Evolutionary conservation across 345 rosid genomes (phyloP).

Genomic region (Microthlaspi erraticum): DNA sequence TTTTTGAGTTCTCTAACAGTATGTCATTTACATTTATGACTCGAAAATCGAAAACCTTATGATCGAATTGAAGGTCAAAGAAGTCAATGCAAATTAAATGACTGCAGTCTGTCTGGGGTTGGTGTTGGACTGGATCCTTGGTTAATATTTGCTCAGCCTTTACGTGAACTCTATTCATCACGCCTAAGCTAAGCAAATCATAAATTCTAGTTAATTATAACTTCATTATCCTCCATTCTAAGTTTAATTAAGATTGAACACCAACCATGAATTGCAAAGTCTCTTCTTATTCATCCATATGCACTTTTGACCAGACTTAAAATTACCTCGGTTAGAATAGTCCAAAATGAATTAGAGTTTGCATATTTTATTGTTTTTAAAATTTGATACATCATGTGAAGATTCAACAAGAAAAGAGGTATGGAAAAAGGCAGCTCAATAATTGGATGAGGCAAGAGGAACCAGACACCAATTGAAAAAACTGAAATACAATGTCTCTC

Average conservation of each 20-base stretch:
- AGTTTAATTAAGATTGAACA: slow-evolving; percentile 1
- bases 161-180: slow-evolving; percentile 47
- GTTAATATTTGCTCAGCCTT: slow-evolving; percentile 29
- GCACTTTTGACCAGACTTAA: neutral
- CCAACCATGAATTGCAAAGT: slow-evolving; percentile 19
- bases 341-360: neutral
- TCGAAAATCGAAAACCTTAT: slow-evolving; percentile 6
- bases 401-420: slow-evolving; percentile 33
- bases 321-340: slow-evolving; percentile 1
- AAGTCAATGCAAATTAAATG: slow-evolving; percentile 33
- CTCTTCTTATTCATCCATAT: neutral
- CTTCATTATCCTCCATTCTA: slow-evolving; percentile 12
- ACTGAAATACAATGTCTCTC: slow-evolving; percentile 33
- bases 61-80: slow-evolving; percentile 15
- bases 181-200: slow-evolving; percentile 42
- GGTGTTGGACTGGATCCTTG: slow-evolving; percentile 30
- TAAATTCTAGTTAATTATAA: slow-evolving; percentile 12
- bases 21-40: neutral
- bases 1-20: neutral
- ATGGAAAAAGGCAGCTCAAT: slow-evolving; percentile 35
- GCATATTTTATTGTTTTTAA: neutral
- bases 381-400: neutral
- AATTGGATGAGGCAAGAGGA: slow-evolving; percentile 44
- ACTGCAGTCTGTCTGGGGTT: slow-evolving; percentile 27
- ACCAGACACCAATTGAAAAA: slow-evolving; percentile 33